phyloP scores from a whole-genome alignment of 2,329 filamentous ascomycete genomes.

The Blastomyces gilchristii region DNA sequence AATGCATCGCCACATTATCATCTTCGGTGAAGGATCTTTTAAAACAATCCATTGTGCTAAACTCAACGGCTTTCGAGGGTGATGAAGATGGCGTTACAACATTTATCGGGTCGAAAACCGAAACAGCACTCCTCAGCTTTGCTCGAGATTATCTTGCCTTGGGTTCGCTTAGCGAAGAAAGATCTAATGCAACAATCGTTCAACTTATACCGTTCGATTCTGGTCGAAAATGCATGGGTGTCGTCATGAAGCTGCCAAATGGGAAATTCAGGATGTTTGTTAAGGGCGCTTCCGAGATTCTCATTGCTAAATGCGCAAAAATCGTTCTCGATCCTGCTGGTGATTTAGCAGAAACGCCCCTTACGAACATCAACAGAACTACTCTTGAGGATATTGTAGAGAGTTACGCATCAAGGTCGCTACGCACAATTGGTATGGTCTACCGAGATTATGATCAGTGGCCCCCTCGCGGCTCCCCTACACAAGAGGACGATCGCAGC shows the following conservation, averaged over 20 bases:
- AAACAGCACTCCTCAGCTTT: conserved; percentile 63
- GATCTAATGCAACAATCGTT: conserved; percentile 49
- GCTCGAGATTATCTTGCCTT: conserved; percentile 57
- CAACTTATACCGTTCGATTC: conserved; percentile 70
- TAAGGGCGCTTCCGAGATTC: conserved; percentile 41
- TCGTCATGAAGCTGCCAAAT: conserved; percentile 33
- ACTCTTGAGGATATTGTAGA: conserved; percentile 28
- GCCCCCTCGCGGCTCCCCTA: conserved; percentile 49
- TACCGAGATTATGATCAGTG: conserved; percentile 63
- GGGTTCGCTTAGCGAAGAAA: conserved; percentile 53
- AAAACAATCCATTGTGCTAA: conserved; percentile 55
- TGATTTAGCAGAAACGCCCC: conserved; percentile 18
- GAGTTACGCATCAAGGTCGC: conserved; percentile 45
- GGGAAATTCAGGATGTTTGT: conserved; percentile 38
- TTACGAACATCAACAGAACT: conserved; percentile 23
- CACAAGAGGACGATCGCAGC: conserved; percentile 49
- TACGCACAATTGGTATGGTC: conserved; percentile 64
- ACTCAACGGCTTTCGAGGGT: conserved; percentile 60
- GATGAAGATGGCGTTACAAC: conserved; percentile 49
- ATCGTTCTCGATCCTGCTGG: conserved; percentile 22
- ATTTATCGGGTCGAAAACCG: conserved; percentile 68
- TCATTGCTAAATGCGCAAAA: conserved; percentile 31
- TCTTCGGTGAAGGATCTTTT: conserved; percentile 46
- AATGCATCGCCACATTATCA: conserved; percentile 46
- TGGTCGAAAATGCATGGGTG: conserved; percentile 55